Percentiles rank a stretch among this genome's conserved stretches.
Conservation (phyloP, 495 filamentous ascomycete species). For the Podospora pseudoanserina region DNA sequence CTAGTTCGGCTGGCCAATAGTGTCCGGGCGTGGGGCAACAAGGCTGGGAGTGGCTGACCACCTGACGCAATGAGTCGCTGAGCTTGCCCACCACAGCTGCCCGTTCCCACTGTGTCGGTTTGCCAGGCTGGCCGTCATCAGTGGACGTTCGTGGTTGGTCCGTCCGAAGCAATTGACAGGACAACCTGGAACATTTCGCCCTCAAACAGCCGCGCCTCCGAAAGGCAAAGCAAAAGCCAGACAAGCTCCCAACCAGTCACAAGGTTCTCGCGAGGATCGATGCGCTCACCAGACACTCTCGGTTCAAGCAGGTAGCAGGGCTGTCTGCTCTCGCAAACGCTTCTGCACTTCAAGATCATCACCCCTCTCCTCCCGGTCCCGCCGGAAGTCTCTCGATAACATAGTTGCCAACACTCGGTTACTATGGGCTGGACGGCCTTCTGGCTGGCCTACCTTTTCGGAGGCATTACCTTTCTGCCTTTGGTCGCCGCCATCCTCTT, state of each 20-base stretch:
- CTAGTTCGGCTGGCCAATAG: background rate
- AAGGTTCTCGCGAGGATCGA: constrained; percentile 20
- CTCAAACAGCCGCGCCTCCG: background rate
- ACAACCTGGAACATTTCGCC: background rate
- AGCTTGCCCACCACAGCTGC: background rate
- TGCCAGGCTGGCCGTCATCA: constrained; percentile 12
- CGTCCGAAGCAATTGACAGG: constrained; percentile 6
- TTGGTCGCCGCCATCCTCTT: constrained; percentile 62
- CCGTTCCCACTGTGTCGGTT: constrained; percentile 10
- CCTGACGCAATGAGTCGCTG: background rate
- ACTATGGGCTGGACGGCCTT: constrained; percentile 71
- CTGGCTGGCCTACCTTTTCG: constrained; percentile 75
- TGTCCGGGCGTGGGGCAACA: background rate
- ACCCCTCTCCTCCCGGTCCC: background rate
- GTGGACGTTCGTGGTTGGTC: constrained; percentile 13
- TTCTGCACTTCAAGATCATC: background rate
- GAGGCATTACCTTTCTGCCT: constrained; percentile 88
- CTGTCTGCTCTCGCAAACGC: constrained; percentile 12
- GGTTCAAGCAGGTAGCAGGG: constrained; percentile 31
- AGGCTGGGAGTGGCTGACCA: constrained; percentile 2
- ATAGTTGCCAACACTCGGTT: constrained; percentile 9
- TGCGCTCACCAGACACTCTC: constrained; percentile 21
- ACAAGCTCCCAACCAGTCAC: constrained; percentile 7
- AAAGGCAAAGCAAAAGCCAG: background rate
- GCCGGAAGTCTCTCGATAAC: background rate